phyloP scores from a whole-genome alignment of 768 basidiomycete species.

The Rhizopogon vesiculosus region DNA sequence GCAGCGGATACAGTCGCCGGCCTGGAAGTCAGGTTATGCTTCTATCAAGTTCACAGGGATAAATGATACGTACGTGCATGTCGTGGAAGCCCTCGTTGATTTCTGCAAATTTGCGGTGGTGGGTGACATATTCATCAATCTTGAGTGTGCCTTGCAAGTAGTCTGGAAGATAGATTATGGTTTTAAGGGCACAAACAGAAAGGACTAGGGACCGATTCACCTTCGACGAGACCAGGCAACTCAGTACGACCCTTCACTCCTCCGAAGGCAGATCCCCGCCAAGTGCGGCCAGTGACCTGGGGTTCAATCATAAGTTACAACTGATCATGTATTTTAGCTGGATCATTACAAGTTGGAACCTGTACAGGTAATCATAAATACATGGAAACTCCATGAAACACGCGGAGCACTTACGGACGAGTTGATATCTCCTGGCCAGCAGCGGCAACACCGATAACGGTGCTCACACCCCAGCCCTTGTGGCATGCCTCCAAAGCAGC shows the following conservation, averaged over 20 bases:
- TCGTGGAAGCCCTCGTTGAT: slow-evolving; percentile 90
- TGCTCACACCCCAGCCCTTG: slow-evolving; percentile 98
- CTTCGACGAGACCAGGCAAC: slow-evolving; percentile 88
- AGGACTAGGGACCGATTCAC: slow-evolving; percentile 32
- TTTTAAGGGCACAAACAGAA: neutral
- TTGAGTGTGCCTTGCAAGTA: slow-evolving; percentile 79
- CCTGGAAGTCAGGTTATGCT: slow-evolving; percentile 32
- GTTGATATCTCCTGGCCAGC: slow-evolving; percentile 95
- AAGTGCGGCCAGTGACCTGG: slow-evolving; percentile 83
- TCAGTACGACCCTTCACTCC: slow-evolving; percentile 98
- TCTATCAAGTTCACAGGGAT: neutral
- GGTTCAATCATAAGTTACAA: neutral
- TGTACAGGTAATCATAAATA: slow-evolving; percentile 12
- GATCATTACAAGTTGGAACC: slow-evolving; percentile 44
- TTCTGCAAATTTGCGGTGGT: slow-evolving; percentile 65
- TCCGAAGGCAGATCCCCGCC: slow-evolving; percentile 95
- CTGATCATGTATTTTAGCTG: neutral
- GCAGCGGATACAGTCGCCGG: slow-evolving; percentile 89
- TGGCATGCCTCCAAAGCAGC: slow-evolving; percentile 97
- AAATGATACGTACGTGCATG: slow-evolving; percentile 78
- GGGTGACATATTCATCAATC: slow-evolving; percentile 96
- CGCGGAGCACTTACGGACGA: slow-evolving; percentile 55
- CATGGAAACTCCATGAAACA: slow-evolving; percentile 10
- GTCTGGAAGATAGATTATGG: slow-evolving; percentile 38
- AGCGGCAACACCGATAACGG: slow-evolving; percentile 94